Evolutionary conservation across 1,284 basidiomycete genomes (phyloP).

Genomic region (Puccinia coronata): DNA sequence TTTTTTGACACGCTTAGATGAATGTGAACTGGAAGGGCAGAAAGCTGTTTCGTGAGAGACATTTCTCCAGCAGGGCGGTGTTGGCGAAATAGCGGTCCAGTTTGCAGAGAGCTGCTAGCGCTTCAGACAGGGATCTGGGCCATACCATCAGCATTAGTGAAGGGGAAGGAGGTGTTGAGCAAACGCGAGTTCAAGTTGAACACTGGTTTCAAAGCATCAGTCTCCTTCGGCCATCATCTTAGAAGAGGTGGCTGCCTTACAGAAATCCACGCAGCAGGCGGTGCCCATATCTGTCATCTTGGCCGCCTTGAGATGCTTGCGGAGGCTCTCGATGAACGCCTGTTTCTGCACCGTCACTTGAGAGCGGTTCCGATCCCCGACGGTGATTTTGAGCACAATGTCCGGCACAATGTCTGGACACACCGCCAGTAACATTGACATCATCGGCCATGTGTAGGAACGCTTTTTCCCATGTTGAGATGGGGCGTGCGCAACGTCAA

Average conservation of each 20-base stretch:
- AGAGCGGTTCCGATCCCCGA: slow-evolving; percentile 60
- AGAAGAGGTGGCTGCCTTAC: slow-evolving; percentile 74
- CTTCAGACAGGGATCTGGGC: slow-evolving; percentile 56
- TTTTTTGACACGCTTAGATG: slow-evolving; percentile 46
- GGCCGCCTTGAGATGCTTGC: slow-evolving; percentile 54
- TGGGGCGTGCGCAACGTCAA: slow-evolving; percentile 57
- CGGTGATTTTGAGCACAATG: slow-evolving; percentile 63
- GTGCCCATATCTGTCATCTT: slow-evolving; percentile 67
- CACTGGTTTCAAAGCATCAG: slow-evolving; percentile 71
- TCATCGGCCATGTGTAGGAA: slow-evolving; percentile 74
- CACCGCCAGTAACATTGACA: slow-evolving; percentile 74
- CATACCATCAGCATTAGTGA: slow-evolving; percentile 52
- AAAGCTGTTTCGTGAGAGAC: slow-evolving; percentile 43
- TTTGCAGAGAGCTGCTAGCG: slow-evolving; percentile 56
- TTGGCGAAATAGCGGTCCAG: slow-evolving; percentile 53
- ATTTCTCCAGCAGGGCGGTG: slow-evolving; percentile 42
- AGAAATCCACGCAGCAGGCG: slow-evolving; percentile 77
- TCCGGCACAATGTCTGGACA: no score
- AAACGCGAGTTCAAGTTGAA: slow-evolving; percentile 43
- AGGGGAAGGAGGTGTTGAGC: slow-evolving; percentile 55
- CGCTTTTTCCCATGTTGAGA: slow-evolving; percentile 62
- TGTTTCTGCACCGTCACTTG: slow-evolving; percentile 53
- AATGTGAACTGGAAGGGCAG: slow-evolving; percentile 48
- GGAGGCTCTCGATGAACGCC: slow-evolving; percentile 52
- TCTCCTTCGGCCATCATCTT: slow-evolving; percentile 63